These are phyloP conservation scores for Eimeria praecox DNA, from an alignment of 169 alveolate species.

Conservation along the genomic window DNA sequence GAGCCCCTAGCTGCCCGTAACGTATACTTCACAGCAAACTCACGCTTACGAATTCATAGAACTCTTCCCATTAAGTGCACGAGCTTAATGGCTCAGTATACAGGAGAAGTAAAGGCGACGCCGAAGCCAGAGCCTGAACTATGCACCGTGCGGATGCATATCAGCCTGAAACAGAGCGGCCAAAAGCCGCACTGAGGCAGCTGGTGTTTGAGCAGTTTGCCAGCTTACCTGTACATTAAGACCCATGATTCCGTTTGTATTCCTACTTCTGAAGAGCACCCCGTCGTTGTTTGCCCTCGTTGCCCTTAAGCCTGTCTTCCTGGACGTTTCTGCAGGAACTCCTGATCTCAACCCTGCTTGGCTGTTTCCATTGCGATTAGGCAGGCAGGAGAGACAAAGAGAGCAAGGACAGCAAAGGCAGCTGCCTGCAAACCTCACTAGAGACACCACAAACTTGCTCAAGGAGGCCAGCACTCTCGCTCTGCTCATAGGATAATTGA, in stretches of 20 bases:
- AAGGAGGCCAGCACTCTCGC: slow-evolving; percentile 23
- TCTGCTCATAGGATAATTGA: slow-evolving; percentile 64
- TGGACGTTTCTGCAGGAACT: not conserved
- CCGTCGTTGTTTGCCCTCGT: not conserved
- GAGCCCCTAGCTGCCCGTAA: not conserved
- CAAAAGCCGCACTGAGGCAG: not conserved
- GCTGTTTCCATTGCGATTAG: not conserved
- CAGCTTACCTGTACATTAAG: slow-evolving; percentile 24
- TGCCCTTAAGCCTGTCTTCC: slow-evolving; percentile 3
- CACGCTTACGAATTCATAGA: no score
- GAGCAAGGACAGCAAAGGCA: not conserved
- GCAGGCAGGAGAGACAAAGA: not conserved
- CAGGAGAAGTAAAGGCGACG: not conserved
- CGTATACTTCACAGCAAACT: not conserved
- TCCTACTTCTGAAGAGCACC: not conserved
- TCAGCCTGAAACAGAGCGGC: not conserved
- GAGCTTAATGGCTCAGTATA: not conserved
- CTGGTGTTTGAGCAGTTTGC: not conserved
- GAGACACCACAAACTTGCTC: not conserved
- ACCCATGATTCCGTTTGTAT: not conserved
- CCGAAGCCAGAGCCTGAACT: not conserved
- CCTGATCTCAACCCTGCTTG: not conserved
- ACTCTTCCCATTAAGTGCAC: not conserved
- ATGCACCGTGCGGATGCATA: no score
- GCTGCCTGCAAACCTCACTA: not conserved